Base-by-base conservation (phyloP, 1,284 basidiomycete genomes). In the Trichosporon inkin region DNA sequence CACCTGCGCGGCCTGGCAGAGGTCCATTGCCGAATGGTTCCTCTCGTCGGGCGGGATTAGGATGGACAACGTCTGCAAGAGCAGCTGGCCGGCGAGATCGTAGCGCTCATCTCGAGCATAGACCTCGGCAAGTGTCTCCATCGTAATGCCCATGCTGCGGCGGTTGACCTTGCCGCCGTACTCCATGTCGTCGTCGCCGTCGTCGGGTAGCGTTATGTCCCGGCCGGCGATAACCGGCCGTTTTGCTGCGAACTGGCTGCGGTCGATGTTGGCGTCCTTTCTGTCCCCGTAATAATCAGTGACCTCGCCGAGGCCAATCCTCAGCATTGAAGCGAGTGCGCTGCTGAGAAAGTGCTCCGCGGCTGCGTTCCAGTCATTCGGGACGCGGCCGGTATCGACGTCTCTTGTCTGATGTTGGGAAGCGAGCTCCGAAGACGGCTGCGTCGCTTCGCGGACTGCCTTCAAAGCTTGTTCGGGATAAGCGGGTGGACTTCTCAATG, bases 71-170 rank as follows among this genome's bases (percentile, higher is more conserved):
- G 76, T 74, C 63, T 79, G 78, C 6, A 79, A 56, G 20, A 78
- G 61, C 10, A 78, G 65, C 52, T 76, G 75, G 14, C 67, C 75
- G 2, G 78, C 71, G 17, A 74, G 51, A 17, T 74, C 72, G 52
- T 69, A 67, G 40, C 73, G 61, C 14, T 71, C 68, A 49, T 73
- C 71, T 39, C 71, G 64, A 2, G 74, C 74, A 57, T 77, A 77
- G 6, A 79, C 71, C 41, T 77, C 76, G 13, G 76, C 70, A 4
- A 79, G 62, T 0, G 70, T 65, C 62, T 78, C 76, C 78, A 79
- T 78, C n/a, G 74, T 76, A 62, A 78, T 73, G 2, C 75, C 76
- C 53, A 79, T 62, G 13, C 76, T 75, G 22, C 71, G 64, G 60
- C 67, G 69, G 55, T 75, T 73, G 22, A 78, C 71, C 55, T 68